phyloP scores from a whole-genome alignment of 345 rosid species.

The Hevea brasiliensis region DNA sequence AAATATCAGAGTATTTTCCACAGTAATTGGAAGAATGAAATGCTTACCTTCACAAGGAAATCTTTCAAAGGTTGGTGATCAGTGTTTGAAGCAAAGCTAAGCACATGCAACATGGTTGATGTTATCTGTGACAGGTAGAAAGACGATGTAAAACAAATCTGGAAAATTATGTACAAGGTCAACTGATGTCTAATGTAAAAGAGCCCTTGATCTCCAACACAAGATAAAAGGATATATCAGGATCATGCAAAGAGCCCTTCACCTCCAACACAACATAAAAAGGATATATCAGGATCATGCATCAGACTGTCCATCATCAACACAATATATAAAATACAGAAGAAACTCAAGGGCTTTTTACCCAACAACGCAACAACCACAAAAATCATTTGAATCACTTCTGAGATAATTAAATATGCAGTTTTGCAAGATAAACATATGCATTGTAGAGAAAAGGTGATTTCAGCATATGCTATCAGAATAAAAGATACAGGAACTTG shows the following conservation, averaged over 20 bases:
- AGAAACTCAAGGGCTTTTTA: background rate
- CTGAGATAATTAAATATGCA: background rate
- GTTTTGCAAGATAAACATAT: background rate
- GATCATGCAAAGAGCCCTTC: background rate
- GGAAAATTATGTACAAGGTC: background rate
- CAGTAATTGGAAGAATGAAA: conserved; percentile 8
- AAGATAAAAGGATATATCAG: background rate
- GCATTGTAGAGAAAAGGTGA: background rate
- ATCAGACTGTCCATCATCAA: background rate
- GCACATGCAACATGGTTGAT: conserved; percentile 75
- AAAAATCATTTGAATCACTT: background rate
- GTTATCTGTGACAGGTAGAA: conserved; percentile 56
- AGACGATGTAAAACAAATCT: background rate
- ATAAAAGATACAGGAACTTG: conserved; percentile 8
- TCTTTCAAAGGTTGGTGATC: conserved; percentile 62
- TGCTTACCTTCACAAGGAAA: conserved; percentile 72
- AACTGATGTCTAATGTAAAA: background rate
- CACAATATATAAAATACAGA: background rate
- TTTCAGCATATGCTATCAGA: background rate
- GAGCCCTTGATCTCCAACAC: background rate
- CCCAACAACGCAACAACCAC: background rate
- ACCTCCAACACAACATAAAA: background rate
- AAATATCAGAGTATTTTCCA: conserved; percentile 4
- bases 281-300: background rate
- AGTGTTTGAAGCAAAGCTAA: conserved; percentile 58